Conservation (phyloP, 768 basidiomycete genomes). For the Trametes coccinea region DNA sequence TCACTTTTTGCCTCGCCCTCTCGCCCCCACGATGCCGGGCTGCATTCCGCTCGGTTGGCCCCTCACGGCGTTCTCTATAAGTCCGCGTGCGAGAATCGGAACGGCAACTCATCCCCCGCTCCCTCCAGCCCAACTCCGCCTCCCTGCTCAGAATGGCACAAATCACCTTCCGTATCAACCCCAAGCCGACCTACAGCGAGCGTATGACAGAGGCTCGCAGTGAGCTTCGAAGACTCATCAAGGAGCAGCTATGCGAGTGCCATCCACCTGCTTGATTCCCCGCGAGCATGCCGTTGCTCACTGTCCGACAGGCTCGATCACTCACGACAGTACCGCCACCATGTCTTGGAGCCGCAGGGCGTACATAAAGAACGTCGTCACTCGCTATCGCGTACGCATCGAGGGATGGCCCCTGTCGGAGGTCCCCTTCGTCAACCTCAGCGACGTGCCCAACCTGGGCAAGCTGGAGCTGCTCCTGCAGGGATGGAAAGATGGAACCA, state of each 20-base stretch:
- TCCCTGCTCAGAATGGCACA: slow-evolving; percentile 15
- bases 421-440: slow-evolving; percentile 33
- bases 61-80: slow-evolving; percentile 17
- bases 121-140: slow-evolving; percentile 17
- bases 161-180: slow-evolving; percentile 28
- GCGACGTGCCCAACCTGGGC: slow-evolving; percentile 32
- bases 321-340: slow-evolving; percentile 28
- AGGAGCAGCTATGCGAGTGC: slow-evolving; percentile 29
- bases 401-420: slow-evolving; percentile 31
- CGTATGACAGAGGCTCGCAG: slow-evolving; percentile 32
- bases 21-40: slow-evolving; percentile 10
- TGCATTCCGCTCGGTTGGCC: not conserved
- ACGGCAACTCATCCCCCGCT: slow-evolving; percentile 17
- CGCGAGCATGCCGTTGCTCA: not conserved
- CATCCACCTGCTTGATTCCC: not conserved
- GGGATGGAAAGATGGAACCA: slow-evolving; percentile 30
- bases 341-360: slow-evolving; percentile 29
- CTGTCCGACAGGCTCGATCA: slow-evolving; percentile 25
- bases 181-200: slow-evolving; percentile 31
- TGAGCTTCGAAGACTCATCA: slow-evolving; percentile 31
- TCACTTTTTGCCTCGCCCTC: slow-evolving; percentile 19
- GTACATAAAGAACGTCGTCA: slow-evolving; percentile 32
- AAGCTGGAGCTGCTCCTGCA: slow-evolving; percentile 30
- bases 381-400: slow-evolving; percentile 30
- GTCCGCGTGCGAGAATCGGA: slow-evolving; percentile 10